Evolutionary conservation across 1,284 basidiomycete genomes (phyloP).

Genomic region (Cutaneotrichosporon daszewskae): DNA sequence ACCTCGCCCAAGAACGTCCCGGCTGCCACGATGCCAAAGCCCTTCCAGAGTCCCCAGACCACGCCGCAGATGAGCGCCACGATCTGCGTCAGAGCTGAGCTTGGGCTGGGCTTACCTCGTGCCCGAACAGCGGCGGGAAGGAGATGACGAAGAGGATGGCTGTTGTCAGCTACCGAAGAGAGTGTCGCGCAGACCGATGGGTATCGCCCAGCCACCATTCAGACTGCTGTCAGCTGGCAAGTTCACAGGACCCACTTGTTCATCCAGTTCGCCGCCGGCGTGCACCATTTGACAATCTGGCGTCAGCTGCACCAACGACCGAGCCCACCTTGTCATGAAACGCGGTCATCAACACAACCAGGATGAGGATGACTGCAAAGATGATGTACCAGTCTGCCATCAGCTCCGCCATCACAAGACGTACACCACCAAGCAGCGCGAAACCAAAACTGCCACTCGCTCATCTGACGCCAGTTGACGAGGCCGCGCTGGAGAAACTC

Average conservation of each 20-base stretch:
- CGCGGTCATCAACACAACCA: constrained; percentile 58
- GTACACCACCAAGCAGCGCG: constrained; percentile 53
- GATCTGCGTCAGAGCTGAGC: constrained; percentile 24
- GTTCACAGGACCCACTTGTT: constrained; percentile 50
- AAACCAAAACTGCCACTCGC: constrained; percentile 53
- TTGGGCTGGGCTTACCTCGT: constrained; percentile 26
- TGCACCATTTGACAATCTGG: constrained; percentile 62
- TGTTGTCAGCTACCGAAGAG: constrained; percentile 53
- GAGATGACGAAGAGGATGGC: constrained; percentile 52
- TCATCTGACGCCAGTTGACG: constrained; percentile 51
- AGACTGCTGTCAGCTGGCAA: constrained; percentile 29
- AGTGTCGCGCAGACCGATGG: constrained; percentile 59
- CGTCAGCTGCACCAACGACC: no score
- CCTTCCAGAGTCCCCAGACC: constrained; percentile 44
- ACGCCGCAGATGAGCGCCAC: constrained; percentile 39
- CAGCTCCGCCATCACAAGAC: constrained; percentile 23
- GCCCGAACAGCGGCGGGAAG: constrained; percentile 46
- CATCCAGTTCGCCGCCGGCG: constrained; percentile 60
- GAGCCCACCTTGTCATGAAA: no score
- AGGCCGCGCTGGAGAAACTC: constrained; percentile 45
- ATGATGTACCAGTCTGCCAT: constrained; percentile 53
- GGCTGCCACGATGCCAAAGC: constrained; percentile 39
- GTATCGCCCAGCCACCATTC: constrained; percentile 68
- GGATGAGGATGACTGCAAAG: constrained; percentile 43
- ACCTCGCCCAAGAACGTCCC: constrained; percentile 42